Evolutionary conservation across 139 green algal genomes (phyloP).

Genomic region (Tetradesmus lagerheimii): DNA sequence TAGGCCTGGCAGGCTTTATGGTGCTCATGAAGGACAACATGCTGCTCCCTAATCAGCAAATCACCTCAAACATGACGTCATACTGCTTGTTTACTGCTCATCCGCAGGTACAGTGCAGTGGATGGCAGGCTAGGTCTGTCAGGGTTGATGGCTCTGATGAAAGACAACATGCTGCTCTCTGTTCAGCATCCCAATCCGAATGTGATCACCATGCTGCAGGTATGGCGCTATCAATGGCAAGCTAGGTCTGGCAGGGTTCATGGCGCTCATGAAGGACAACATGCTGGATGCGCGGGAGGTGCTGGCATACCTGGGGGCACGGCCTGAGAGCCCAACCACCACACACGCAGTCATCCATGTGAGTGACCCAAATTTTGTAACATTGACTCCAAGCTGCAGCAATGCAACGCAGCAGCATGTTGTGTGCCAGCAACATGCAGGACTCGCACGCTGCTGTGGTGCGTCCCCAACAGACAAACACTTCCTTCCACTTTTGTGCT

Average conservation of each 20-base stretch:
- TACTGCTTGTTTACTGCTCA: too few relatives aligned
- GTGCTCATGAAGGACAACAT: too few relatives aligned
- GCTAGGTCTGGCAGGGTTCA: constrained; percentile 77
- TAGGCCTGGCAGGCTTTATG: too few relatives aligned
- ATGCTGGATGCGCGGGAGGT: constrained; percentile 41
- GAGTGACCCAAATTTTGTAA: too few relatives aligned
- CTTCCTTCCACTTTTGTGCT: too few relatives aligned
- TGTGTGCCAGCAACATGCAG: too few relatives aligned
- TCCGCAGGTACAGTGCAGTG: neutral
- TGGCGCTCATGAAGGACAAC: constrained; percentile 50
- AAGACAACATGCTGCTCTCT: constrained; percentile 32
- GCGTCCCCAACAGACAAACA: too few relatives aligned
- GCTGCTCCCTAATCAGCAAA: too few relatives aligned
- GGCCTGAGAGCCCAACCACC: constrained; percentile 14
- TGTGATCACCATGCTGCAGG: constrained; percentile 56
- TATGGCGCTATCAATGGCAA: constrained; percentile 63
- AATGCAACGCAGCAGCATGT: too few relatives aligned
- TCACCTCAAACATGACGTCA: too few relatives aligned
- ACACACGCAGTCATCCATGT: constrained; percentile 18
- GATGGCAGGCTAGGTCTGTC: constrained; percentile 66
- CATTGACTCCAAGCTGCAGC: too few relatives aligned
- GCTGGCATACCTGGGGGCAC: constrained; percentile 34
- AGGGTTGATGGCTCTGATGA: constrained; percentile 67
- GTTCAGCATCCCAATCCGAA: constrained; percentile 27
- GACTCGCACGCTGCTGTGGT: too few relatives aligned